phyloP scores from a whole-genome alignment of 768 basidiomycete species.

The Russula lepida region DNA sequence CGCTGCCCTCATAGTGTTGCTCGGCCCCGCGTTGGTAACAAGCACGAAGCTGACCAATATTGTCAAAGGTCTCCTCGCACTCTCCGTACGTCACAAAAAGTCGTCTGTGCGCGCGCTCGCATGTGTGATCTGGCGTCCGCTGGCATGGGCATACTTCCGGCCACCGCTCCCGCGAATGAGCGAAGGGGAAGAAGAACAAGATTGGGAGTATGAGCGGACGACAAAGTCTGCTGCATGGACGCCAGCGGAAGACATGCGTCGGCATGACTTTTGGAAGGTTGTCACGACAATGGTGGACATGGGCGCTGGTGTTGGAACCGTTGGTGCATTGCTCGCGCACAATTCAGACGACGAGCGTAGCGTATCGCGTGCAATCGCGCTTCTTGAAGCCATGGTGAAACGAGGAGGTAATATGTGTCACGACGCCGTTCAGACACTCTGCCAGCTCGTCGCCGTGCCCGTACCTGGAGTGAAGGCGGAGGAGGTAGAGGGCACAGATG shows the following conservation, averaged over 20 bases:
- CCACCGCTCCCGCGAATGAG: slow-evolving; percentile 32
- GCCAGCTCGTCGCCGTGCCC: slow-evolving; percentile 30
- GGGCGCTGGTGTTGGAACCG: slow-evolving; percentile 47
- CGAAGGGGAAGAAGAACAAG: slow-evolving; percentile 20
- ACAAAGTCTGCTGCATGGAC: slow-evolving; percentile 20
- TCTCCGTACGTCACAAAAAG: slow-evolving; percentile 54
- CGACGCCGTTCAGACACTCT: slow-evolving; percentile 48
- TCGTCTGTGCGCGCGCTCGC: slow-evolving; percentile 54
- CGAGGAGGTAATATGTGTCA: slow-evolving; percentile 43
- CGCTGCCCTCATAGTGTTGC: slow-evolving; percentile 55
- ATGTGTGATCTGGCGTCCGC: slow-evolving; percentile 55
- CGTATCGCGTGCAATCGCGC: slow-evolving; percentile 38
- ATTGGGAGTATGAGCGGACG: slow-evolving; percentile 16
- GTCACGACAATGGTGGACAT: slow-evolving; percentile 47
- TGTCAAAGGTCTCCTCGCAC: slow-evolving; percentile 42
- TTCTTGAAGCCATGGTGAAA: slow-evolving; percentile 49
- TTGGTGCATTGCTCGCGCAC: slow-evolving; percentile 44
- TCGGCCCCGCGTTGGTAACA: slow-evolving; percentile 46
- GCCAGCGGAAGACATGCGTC: slow-evolving; percentile 15
- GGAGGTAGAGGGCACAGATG: background rate
- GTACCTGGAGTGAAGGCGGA: background rate
- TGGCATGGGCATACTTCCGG: slow-evolving; percentile 59
- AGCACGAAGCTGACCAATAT: slow-evolving; percentile 37
- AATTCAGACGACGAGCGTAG: slow-evolving; percentile 30
- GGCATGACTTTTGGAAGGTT: slow-evolving; percentile 39